A percentile compares a stretch with the other conserved stretches of the same genome.
These are phyloP conservation scores for Globisporangium acanthophoron DNA, from an alignment of 352 stramenopile species.

Conservation along the genomic window DNA sequence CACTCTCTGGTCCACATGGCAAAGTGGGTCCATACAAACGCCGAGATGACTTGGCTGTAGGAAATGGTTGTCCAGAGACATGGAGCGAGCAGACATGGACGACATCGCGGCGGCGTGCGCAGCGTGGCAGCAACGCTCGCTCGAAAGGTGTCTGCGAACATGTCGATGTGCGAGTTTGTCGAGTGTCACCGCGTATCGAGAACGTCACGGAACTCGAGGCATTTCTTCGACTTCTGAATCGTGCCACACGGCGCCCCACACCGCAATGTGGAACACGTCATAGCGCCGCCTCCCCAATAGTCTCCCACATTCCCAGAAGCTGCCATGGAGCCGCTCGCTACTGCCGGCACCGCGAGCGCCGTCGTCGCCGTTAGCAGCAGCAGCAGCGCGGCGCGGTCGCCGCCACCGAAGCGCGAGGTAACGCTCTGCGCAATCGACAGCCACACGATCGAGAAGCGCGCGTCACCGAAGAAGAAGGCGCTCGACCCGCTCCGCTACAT, in stretches of 20 bases:
- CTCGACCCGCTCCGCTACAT: constrained; percentile 69
- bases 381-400: neutral
- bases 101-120: neutral
- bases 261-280: neutral
- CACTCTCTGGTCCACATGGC: neutral
- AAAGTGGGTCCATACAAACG: constrained; percentile 1
- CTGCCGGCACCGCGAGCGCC: neutral
- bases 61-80: neutral
- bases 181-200: too few species aligned
- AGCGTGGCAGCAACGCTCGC: neutral
- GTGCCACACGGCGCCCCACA: neutral
- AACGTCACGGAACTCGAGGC: too few species aligned
- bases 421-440: constrained; percentile 38
- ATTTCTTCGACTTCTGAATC: neutral
- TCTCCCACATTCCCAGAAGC: neutral
- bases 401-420: constrained; percentile 4
- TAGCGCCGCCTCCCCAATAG: neutral
- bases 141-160: neutral
- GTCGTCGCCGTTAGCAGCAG: neutral
- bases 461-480: constrained; percentile 63
- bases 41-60: neutral
- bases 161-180: too few species aligned
- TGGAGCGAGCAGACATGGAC: neutral
- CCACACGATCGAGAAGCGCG: constrained; percentile 62
- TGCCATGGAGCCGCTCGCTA: neutral